Base-by-base conservation (phyloP, 2,329 filamentous ascomycete genomes). In the Botrytis fabae region DNA sequence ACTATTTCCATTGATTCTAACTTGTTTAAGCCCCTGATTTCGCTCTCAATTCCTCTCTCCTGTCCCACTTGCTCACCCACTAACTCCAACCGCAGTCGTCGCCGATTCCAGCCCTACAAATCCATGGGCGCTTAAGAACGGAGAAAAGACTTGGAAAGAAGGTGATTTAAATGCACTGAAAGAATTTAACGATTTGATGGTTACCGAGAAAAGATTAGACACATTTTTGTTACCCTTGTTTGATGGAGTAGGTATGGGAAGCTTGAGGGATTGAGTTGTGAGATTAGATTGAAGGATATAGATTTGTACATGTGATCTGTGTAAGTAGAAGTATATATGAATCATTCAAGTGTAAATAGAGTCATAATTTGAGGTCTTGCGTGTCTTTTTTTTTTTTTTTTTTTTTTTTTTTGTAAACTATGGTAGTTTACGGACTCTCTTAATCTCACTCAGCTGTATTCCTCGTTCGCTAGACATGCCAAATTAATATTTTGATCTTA, bases 101-200 rank as follows among this genome's bases (percentile, higher is more conserved):
- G 86, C 84, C 57, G 82, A 85, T 48, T 62, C 73, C 14, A 80
- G 78, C 35, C 64, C 75, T 7, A 75, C 76, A 9, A 83, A 84
- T 73, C 83, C 82, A 38, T 72, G 72, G 76, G n/a, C 25, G 60
- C 20, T 71, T 75, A 75, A 73, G 69, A 72, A 72, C 40, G 69
- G 69, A 51, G 66, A 70, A 59, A 70, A 44, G 42, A 73, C 44
- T 42, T 72, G 76, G 77, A 73, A 77, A 79, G 78, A 78, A 79
- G 71, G 59, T 84, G 87, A 5, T 88, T 88, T 2, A 84, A 83
- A 38, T 91, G 91, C 75, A 83, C 90, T 4, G 87, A 89, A 81
- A 59, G 71, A 76, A 54, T 84, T 84, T 71, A 84, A 84, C 74
- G 79, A 81, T 57, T 73, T 75, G 35, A 71, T 84, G 61, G 78